Base-by-base conservation (phyloP, 495 filamentous ascomycete species). In the Aeminium ludgeri region DNA sequence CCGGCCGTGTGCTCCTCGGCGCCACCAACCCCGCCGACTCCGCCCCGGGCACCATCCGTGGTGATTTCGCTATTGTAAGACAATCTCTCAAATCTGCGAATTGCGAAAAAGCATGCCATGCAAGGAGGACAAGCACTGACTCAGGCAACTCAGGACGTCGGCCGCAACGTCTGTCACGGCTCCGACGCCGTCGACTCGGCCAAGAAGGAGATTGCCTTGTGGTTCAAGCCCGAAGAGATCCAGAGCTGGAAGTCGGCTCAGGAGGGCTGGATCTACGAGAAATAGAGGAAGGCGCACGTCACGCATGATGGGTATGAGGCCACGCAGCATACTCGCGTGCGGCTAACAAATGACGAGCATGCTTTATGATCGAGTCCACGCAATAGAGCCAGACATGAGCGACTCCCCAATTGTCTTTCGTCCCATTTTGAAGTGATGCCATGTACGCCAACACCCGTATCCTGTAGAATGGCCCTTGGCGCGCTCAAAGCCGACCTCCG, bases 141-240 rank as follows among this genome's bases (percentile, higher is more conserved):
- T 25, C 4, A 25, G 23, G 23, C 4, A 25, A 4, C 23, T 8
- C 32, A 78, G 74, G 82, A 86, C 57, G 82, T 89, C 56, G 89
- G 89, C 67, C 85, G 89, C 61, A 97, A 97, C 73, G 83, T 97
- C 66, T 95, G 89, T 78, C 89, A 97, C 74, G 89, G 89, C 60
- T 93, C 85, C 65, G 89, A 97, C 76, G 74, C 70, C 65, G 86
- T 96, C 65, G 89, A 96, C 74, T 89, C 69, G 68, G 89, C 89
- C 65, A 76, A 96, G 80, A 95, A 95, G 81, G 89, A 97, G 73
- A 97, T 97, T 60, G 79, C 73, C 52, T 78, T 95, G 57, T 97
- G 89, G 89, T 97, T 97, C 82, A 68, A 74, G 61, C 64, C 76
- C 52, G 75, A 72, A 50, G 89, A 97, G 65, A 54, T 92, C 55